phyloP scores from a whole-genome alignment of 257 asterid species.

The Solanum clarkiae region DNA sequence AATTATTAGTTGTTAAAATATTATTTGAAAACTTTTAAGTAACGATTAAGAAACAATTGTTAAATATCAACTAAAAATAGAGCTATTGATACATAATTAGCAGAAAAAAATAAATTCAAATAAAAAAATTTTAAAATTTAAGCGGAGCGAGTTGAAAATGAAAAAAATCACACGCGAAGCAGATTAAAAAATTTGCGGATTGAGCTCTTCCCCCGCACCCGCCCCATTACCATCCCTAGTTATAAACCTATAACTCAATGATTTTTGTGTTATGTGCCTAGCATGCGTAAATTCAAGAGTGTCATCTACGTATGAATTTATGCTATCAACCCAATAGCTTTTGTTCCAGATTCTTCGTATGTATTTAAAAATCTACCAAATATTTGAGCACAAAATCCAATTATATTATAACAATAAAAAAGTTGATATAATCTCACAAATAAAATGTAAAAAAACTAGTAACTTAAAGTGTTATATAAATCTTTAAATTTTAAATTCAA shows the following conservation, averaged over 20 bases:
- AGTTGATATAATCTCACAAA: background rate
- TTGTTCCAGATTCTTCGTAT: background rate
- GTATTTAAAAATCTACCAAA: background rate
- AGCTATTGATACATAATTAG: no score
- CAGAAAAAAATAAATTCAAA: no score
- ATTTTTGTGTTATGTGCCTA: background rate
- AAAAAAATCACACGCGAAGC: no score
- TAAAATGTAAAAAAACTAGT: no score
- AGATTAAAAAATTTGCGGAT: accelerated
- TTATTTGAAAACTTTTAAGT: no score
- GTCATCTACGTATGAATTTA: background rate
- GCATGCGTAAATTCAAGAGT: background rate
- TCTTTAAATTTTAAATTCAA: background rate
- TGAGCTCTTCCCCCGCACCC: accelerated
- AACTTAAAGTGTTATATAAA: background rate
- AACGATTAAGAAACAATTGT: no score
- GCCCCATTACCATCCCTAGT: background rate
- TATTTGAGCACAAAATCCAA: background rate
- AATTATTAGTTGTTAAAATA: no score
- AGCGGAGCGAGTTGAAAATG: no score
- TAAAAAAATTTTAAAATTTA: no score
- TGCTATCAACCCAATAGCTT: no score
- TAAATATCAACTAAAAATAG: no score
- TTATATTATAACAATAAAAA: background rate
- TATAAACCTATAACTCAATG: background rate